These are phyloP conservation scores for Exophiala sp. DNA, from an alignment of 2,329 filamentous ascomycete species.

Conservation along the genomic window DNA sequence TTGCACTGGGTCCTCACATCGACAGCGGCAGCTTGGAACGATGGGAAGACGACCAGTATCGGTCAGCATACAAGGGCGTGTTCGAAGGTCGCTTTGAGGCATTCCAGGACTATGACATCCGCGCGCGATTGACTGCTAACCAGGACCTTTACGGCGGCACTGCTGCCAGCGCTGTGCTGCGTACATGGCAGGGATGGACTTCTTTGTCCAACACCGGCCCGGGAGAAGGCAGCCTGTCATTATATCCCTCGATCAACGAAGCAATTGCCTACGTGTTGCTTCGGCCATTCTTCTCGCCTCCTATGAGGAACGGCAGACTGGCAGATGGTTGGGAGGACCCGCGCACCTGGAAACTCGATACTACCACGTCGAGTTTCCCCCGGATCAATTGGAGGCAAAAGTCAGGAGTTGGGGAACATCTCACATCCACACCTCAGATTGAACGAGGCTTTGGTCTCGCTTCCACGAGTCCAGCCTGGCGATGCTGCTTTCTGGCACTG, in stretches of 20 bases:
- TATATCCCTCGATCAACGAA: constrained; percentile 37
- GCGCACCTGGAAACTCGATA: constrained; percentile 35
- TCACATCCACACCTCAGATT: constrained; percentile 39
- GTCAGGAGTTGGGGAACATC: constrained; percentile 32
- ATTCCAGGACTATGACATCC: constrained; percentile 38
- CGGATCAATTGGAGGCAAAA: constrained; percentile 33
- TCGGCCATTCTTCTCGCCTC: constrained; percentile 39
- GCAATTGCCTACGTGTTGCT: constrained; percentile 39
- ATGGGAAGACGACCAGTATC: constrained; percentile 39
- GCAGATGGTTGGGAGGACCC: too few species aligned
- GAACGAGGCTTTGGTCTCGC: constrained; percentile 35
- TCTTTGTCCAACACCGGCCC: constrained; percentile 35
- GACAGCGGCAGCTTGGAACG: constrained; percentile 41
- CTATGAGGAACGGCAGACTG: too few species aligned
- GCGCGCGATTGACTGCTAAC: constrained; percentile 29
- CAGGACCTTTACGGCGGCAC: constrained; percentile 32
- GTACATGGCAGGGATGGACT: constrained; percentile 42
- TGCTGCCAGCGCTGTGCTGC: constrained; percentile 37
- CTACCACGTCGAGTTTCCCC: constrained; percentile 36
- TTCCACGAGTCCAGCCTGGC: constrained; percentile 37
- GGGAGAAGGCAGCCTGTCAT: constrained; percentile 36
- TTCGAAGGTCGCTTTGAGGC: constrained; percentile 35
- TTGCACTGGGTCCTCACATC: constrained; percentile 41
- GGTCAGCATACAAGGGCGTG: constrained; percentile 35
- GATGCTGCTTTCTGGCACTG: constrained; percentile 41